Base-by-base conservation (phyloP, 1,284 basidiomycete genomes). In the Meira miltonrushii region DNA sequence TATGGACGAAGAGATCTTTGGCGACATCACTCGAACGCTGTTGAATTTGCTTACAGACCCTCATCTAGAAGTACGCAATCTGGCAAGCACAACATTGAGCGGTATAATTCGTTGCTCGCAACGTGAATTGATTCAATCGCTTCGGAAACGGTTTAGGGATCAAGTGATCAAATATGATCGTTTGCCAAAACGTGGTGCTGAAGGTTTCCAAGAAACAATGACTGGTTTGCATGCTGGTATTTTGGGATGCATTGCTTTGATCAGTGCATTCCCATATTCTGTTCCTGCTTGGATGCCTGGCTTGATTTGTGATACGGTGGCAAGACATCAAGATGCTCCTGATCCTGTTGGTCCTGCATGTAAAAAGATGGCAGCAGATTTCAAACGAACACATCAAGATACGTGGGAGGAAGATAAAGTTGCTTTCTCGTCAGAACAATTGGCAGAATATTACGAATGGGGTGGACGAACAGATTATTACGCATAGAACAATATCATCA, bases 81-180 rank as follows among this genome's bases (percentile, higher is more conserved):
- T 77, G 74, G 72, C 74, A 1, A 66, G 70, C 9, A 66, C 68
- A 6, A 89, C 90, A 43, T 81, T 98, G 38, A 88, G 89, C 17
- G 89, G 91, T 19, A 87, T 98, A 66, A 85, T 98, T 39, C 84
- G 94, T 64, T 95, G 92, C 75, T 94, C 92, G 11, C 92, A 96
- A 78, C 84, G 93, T 57, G 85, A 89, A 61, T 89, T 88, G 71
- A 92, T 97, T 68, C 81, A 89, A 53, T 86, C 88, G 5, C 54
- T 97, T 68, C 71, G 68, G 54, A 38, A 64, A 38, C 57, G 66
- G 9, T 78, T 78, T 53, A 74, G 68, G 7, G 59, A 47, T 10
- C 55, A 55, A 2, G 72, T 70, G 17, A 21, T 50, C 1, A 46
- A 50, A 28, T 54, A 82, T 84, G 59, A 86, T 88, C 68, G 70